Percentiles rank a stretch among this genome's conserved stretches.
These are phyloP conservation scores for Polygonum maritimum DNA, from an alignment of 148 eudicot genomes.

Conservation along the genomic window DNA sequence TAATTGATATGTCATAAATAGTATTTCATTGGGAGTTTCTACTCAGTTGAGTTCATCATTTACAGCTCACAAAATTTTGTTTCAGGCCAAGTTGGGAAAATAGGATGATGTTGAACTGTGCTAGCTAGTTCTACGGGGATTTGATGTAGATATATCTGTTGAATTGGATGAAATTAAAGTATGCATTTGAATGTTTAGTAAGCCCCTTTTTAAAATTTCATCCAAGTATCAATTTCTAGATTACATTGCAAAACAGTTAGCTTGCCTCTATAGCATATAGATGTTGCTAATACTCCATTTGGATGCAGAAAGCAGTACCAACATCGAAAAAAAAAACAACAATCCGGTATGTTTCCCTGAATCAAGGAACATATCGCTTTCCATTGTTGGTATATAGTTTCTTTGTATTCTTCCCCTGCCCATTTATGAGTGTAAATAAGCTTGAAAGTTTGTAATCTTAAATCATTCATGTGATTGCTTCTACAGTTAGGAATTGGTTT, in stretches of 20 bases:
- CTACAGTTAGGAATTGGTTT: constrained; percentile 70
- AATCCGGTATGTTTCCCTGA: constrained; percentile 53
- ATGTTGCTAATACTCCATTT: constrained; percentile 7
- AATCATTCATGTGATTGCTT: neutral
- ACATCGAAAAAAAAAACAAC: constrained; percentile 53
- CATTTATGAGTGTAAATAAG: neutral
- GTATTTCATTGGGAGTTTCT: neutral
- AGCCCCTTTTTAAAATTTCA: neutral
- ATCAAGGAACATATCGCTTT: constrained; percentile 60
- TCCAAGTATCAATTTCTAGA: neutral
- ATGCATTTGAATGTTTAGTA: neutral
- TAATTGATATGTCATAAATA: neutral
- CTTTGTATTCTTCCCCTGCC: neutral
- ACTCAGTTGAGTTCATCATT: neutral
- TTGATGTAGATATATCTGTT: constrained; percentile 40
- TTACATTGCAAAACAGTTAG: neutral
- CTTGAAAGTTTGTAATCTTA: neutral
- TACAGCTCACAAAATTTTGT: constrained; percentile 4
- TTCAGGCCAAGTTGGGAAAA: constrained; percentile 86
- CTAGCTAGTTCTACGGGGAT: constrained; percentile 85
- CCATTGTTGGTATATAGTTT: constrained; percentile 74
- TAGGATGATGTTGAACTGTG: constrained; percentile 75
- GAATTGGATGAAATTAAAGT: constrained; percentile 59
- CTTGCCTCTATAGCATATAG: neutral
- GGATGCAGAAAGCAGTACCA: constrained; percentile 58